Percentiles rank a stretch among this genome's conserved stretches.
Conservation (phyloP, 495 filamentous ascomycete species). For the Xylaria sp. region DNA sequence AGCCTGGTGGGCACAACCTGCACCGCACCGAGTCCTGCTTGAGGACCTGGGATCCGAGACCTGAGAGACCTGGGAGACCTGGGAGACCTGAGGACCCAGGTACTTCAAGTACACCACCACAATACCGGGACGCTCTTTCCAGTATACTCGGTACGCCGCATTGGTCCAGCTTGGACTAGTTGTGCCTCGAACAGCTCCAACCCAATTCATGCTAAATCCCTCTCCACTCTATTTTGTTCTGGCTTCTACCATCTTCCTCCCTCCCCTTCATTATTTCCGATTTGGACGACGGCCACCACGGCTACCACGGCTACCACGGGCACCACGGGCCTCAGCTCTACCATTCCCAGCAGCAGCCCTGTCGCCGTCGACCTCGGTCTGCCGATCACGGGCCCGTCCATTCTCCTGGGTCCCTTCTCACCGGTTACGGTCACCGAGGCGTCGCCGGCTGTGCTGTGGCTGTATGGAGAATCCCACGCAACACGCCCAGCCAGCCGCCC, state of each 20-base stretch:
- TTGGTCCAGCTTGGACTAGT: neutral
- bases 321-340: neutral
- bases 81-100: too few species aligned
- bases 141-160: neutral
- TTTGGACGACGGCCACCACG: neutral
- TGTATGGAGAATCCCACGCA: neutral
- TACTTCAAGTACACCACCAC: too few species aligned
- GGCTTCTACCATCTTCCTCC: neutral
- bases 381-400: conserved; percentile 9
- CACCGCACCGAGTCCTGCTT: too few species aligned
- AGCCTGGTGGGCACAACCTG: too few species aligned
- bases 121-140: neutral
- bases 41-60: too few species aligned
- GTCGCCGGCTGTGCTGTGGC: neutral
- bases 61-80: too few species aligned
- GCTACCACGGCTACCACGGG: neutral
- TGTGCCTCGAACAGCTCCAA: neutral
- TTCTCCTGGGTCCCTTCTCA: neutral
- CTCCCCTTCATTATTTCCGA: neutral
- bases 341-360: neutral
- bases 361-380: neutral
- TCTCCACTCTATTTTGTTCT: neutral
- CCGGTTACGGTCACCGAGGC: conserved; percentile 5
- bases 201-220: conserved; percentile 12
- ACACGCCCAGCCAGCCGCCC: neutral